These are phyloP conservation scores for Microbotryomycetes sp. DNA, from an alignment of 1,284 basidiomycete genomes.

Conservation along the genomic window DNA sequence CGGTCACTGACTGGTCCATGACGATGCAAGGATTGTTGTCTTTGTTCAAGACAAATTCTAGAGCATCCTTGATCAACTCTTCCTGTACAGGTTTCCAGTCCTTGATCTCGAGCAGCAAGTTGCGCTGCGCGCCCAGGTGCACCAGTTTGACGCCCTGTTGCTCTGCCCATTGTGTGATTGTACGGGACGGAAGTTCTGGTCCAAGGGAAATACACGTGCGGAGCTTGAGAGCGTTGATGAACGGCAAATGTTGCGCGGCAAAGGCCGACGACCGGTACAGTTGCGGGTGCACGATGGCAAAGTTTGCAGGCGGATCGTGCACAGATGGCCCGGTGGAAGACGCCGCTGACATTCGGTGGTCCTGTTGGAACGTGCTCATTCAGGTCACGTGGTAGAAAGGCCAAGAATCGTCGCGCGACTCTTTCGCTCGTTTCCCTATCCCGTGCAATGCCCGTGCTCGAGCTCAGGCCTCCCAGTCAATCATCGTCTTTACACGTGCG, in stretches of 20 bases:
- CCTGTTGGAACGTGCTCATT: too few relatives aligned
- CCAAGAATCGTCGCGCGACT: background rate
- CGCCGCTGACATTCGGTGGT: too few relatives aligned
- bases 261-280: slow-evolving; percentile 1
- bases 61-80: slow-evolving; percentile 6
- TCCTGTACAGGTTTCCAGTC: slow-evolving; percentile 5
- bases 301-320: slow-evolving; percentile 1
- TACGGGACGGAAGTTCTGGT: background rate
- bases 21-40: slow-evolving; percentile 7
- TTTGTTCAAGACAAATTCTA: background rate
- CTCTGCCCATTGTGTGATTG: background rate
- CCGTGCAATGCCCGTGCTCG: background rate
- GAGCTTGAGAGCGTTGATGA: background rate
- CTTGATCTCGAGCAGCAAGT: background rate
- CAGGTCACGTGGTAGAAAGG: background rate
- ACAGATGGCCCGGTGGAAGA: too few relatives aligned
- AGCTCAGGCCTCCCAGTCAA: background rate
- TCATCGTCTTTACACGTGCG: too few relatives aligned
- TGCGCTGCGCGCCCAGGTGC: background rate
- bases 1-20: slow-evolving; percentile 3
- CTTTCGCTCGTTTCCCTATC: background rate
- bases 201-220: background rate
- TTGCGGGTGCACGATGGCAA: background rate
- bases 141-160: background rate
- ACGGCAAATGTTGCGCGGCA: background rate